phyloP scores from a whole-genome alignment of 805 yeast species.

The Starmerella etchellsii region DNA sequence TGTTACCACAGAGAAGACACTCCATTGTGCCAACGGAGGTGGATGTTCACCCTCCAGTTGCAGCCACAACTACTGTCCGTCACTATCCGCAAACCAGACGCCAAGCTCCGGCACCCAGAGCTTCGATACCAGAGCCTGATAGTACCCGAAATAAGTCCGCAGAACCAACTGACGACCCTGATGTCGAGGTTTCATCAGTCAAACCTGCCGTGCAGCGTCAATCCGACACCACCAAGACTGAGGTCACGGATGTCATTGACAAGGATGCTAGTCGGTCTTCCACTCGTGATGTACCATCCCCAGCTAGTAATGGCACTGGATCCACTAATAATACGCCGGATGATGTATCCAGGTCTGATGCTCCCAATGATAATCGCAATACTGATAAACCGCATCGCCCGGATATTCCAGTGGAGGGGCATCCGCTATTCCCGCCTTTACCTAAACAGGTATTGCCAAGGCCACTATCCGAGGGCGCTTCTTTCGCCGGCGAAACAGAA shows the following conservation, averaged over 20 bases:
- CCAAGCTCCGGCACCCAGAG: not conserved
- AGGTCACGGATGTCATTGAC: too few species aligned
- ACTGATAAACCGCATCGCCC: not conserved
- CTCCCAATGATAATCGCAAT: not conserved
- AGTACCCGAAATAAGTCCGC: not conserved
- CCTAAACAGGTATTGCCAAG: slow-evolving; percentile 18
- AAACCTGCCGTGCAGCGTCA: too few species aligned
- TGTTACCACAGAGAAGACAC: slow-evolving; percentile 13
- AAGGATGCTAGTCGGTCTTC: too few species aligned
- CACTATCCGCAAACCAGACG: not conserved
- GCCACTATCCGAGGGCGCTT: not conserved
- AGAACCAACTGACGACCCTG: too few species aligned
- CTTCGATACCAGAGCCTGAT: not conserved
- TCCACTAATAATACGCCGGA: not conserved
- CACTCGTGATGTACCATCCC: too few species aligned
- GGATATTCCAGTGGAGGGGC: slow-evolving; percentile 10
- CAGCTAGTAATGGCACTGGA: too few species aligned
- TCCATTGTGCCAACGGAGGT: not conserved
- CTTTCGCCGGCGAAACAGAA: not conserved
- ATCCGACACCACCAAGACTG: too few species aligned
- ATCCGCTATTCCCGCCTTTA: slow-evolving; percentile 17
- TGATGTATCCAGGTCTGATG: too few species aligned
- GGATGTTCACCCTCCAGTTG: not conserved
- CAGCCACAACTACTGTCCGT: not conserved
- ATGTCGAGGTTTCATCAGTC: too few species aligned